Base-by-base conservation (phyloP, 257 asterid genomes). In the Nicotiana knightiana region DNA sequence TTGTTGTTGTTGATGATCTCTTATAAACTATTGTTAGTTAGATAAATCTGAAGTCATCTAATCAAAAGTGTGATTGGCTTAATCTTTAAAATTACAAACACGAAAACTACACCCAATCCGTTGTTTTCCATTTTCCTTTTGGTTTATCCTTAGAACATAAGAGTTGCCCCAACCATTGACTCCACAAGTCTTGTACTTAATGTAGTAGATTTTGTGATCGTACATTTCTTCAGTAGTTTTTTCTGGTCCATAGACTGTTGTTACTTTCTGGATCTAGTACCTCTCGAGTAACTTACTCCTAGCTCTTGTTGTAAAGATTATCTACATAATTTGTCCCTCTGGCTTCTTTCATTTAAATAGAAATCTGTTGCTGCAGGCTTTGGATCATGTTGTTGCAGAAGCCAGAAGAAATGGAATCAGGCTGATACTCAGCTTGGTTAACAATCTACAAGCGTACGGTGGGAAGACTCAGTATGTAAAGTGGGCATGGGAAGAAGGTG, bases 401-500 rank as follows among this genome's bases (percentile, higher is more conserved):
- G 88, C 98, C 28, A 86, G 92, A 76, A 84, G 86, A 78, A 77
- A 89, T 80, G 98, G 99, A 39, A 86, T 96, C 65, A 90, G 99
- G 90, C 89, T 96, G 32, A 73, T 94, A 61, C 87, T 96, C 24
- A 87, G 96, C 86, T 88, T 96, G 87, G 98, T 96, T 39, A 96
- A 96, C 84, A 96, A 96, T 88, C 89, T 96, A 89, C 96, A 94
- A 90, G 98, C 98, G 6, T 96, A 91, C 68, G 99, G 99, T 70
- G 99, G 99, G 59, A 96, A 94, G 83, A 92, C 97, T 37, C 99
- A 93, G 81, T 96, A 94, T 85, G 98, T 96, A 35, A 92, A 94
- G 91, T 96, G 99, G 99, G 99, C 99, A 2, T 96, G 98, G 99
- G 98, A 96, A 81, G 99, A 96, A 83, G 98, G 97, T 64, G 92